phyloP scores from a whole-genome alignment of 2,329 filamentous ascomycete genomes.

The Kalmusia sp. region DNA sequence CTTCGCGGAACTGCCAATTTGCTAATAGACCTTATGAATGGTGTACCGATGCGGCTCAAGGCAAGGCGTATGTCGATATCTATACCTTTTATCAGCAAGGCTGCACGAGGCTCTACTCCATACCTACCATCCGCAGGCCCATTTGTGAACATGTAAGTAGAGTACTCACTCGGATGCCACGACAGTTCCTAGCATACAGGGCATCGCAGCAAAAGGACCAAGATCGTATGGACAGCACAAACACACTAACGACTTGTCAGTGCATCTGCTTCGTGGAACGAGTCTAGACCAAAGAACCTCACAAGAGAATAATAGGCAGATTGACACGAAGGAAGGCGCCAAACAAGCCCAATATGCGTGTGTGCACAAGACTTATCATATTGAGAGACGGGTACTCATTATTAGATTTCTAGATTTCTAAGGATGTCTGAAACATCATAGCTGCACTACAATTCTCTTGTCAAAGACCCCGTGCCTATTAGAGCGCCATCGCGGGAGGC shows the following conservation, averaged over 20 bases:
- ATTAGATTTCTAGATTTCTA: too few species aligned
- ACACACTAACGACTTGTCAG: constrained; percentile 36
- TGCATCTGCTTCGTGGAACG: constrained; percentile 26
- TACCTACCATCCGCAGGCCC: constrained; percentile 29
- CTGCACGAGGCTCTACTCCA: constrained; percentile 18
- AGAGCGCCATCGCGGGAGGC: too few species aligned
- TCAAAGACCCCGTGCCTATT: too few species aligned
- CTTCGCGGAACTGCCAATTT: background rate
- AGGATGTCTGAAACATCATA: too few species aligned
- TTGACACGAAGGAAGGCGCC: constrained; percentile 22
- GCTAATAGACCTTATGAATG: constrained; percentile 19
- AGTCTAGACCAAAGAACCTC: constrained; percentile 19
- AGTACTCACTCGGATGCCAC: constrained; percentile 35
- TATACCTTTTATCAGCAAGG: constrained; percentile 25
- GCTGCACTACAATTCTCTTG: too few species aligned
- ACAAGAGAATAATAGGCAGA: constrained; percentile 16
- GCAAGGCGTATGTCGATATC: constrained; percentile 23
- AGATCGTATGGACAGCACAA: constrained; percentile 38
- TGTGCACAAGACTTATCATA: too few species aligned
- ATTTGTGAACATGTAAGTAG: constrained; percentile 17
- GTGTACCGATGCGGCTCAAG: constrained; percentile 13
- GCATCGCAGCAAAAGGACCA: constrained; percentile 16
- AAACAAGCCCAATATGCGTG: constrained; percentile 25
- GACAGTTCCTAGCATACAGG: constrained; percentile 23
- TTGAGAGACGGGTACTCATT: background rate